Conservation (phyloP, 208 protist genomes). For the Leishmania gerbilli region DNA sequence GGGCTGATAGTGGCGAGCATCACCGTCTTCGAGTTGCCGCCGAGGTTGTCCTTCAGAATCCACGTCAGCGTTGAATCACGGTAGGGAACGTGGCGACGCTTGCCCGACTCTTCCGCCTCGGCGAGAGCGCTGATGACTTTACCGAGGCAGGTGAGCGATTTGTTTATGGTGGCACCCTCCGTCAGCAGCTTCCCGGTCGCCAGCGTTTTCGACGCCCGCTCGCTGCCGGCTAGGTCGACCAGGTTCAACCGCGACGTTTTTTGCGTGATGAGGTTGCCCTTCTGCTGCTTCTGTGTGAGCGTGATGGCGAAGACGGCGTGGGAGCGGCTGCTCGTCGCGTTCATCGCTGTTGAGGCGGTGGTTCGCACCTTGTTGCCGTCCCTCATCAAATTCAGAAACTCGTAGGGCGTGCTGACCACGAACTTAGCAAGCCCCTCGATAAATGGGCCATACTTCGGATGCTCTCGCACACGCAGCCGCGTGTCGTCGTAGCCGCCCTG, state of each 20-base stretch:
- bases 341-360: constrained; percentile 92
- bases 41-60: constrained; percentile 81
- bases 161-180: constrained; percentile 93
- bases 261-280: constrained; percentile 43
- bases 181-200: constrained; percentile 79
- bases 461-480: constrained; percentile 74
- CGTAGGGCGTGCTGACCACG: constrained; percentile 55
- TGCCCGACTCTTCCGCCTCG: constrained; percentile 31
- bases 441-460: constrained; percentile 80
- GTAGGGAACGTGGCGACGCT: constrained; percentile 79
- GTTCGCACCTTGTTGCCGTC: constrained; percentile 87
- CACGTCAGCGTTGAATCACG: constrained; percentile 93
- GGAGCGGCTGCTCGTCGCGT: constrained; percentile 82
- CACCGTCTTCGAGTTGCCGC: constrained; percentile 59
- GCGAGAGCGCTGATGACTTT: constrained; percentile 87
- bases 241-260: constrained; percentile 72
- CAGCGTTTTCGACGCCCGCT: constrained; percentile 85
- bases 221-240: constrained; percentile 84
- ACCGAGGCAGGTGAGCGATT: constrained; percentile 80
- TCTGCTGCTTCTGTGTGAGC: constrained; percentile 64
- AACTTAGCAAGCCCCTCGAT: constrained; percentile 81
- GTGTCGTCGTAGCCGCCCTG: constrained; percentile 61
- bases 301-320: constrained; percentile 92
- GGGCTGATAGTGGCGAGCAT: constrained; percentile 86
- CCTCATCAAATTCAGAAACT: constrained; percentile 81